Conservation (phyloP, 1,284 basidiomycete genomes). For the Trametes sp. region DNA sequence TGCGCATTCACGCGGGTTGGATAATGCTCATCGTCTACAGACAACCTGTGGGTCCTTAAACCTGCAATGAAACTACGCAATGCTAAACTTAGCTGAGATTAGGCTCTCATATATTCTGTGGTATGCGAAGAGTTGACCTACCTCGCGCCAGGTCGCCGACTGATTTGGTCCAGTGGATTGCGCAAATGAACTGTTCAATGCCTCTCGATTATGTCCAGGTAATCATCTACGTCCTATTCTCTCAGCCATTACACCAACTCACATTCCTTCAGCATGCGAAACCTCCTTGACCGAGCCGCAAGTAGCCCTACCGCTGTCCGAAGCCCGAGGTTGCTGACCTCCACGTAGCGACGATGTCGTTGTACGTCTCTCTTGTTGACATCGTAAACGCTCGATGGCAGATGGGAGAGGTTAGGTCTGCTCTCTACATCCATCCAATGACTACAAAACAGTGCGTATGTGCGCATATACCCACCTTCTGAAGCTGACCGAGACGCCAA, state of each 20-base stretch:
- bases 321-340: neutral
- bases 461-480: constrained; percentile 29
- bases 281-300: constrained; percentile 80
- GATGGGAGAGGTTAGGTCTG: constrained; percentile 60
- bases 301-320: constrained; percentile 37
- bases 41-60: constrained; percentile 45
- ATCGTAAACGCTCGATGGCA: neutral
- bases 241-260: too few species aligned
- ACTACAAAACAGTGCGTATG: constrained; percentile 78
- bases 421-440: constrained; percentile 81
- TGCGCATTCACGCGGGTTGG: neutral
- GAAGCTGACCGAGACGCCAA: neutral
- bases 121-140: constrained; percentile 48
- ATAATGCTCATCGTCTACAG: constrained; percentile 24
- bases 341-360: constrained; percentile 79
- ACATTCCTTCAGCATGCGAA: constrained; percentile 68
- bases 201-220: constrained; percentile 79
- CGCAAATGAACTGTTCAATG: constrained; percentile 82
- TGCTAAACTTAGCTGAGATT: neutral
- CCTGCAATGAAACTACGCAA: too few species aligned
- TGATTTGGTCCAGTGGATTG: constrained; percentile 66
- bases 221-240: too few species aligned
- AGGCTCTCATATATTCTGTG: constrained; percentile 87
- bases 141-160: neutral
- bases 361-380: constrained; percentile 46